Conservation (phyloP, 1,284 basidiomycete species). For the Termitomyces sp. region DNA sequence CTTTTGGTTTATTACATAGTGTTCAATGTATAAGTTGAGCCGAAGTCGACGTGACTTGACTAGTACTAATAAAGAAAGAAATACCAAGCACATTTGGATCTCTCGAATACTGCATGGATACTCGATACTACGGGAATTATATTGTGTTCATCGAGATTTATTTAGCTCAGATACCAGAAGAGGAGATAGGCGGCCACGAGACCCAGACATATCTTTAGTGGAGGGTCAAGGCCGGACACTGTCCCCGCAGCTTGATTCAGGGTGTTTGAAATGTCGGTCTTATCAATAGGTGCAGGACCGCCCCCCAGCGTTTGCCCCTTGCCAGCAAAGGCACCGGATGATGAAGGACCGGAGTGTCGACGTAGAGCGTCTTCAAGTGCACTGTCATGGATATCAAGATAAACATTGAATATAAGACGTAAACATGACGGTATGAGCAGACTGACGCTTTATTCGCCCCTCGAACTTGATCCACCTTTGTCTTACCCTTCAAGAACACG, state of each 20-base stretch:
- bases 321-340: conserved; percentile 53
- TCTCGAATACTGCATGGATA: not conserved
- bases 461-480: conserved; percentile 61
- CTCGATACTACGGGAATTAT: not conserved
- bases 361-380: conserved; percentile 53
- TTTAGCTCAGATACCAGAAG: conserved; percentile 52
- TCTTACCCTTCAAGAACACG: conserved; percentile 64
- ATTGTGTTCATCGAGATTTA: not conserved
- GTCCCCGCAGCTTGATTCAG: conserved; percentile 31
- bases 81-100: too few species aligned
- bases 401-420: not conserved
- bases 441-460: conserved; percentile 64
- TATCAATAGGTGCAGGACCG: conserved; percentile 30
- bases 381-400: conserved; percentile 29
- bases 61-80: not conserved
- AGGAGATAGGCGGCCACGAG: conserved; percentile 58
- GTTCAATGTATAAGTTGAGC: not conserved
- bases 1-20: not conserved
- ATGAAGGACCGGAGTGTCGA: conserved; percentile 40
- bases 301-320: conserved; percentile 67
- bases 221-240: conserved; percentile 53
- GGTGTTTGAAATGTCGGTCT: conserved; percentile 29
- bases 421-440: not conserved
- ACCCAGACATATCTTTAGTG: conserved; percentile 57
- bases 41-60: not conserved